These are phyloP conservation scores for Russula griseocarnosa DNA, from an alignment of 768 basidiomycete genomes.

Conservation along the genomic window DNA sequence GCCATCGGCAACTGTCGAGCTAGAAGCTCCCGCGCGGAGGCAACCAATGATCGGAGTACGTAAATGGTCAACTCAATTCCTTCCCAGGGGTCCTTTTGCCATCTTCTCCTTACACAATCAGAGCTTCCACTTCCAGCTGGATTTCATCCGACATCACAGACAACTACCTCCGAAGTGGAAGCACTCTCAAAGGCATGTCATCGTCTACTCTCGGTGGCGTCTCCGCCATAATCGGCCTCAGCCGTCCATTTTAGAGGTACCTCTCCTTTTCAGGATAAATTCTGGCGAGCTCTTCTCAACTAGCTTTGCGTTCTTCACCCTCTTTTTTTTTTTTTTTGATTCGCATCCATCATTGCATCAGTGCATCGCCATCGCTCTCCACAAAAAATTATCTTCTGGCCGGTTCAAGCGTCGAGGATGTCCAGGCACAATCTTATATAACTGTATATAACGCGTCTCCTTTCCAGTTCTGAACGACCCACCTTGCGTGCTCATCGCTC, in stretches of 20 bases:
- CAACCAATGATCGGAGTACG: constrained; percentile 11
- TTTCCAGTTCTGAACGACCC: not conserved
- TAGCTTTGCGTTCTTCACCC: not conserved
- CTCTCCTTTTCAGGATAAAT: not conserved
- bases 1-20: constrained; percentile 9
- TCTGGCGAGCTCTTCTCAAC: constrained; percentile 7
- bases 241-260: not conserved
- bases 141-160: constrained; percentile 1
- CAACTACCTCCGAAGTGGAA: not conserved
- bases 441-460: not conserved
- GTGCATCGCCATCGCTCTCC: not conserved
- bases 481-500: not conserved
- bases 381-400: not conserved
- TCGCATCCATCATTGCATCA: not conserved
- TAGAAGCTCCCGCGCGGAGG: constrained; percentile 9
- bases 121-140: not conserved
- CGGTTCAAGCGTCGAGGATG: not conserved
- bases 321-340: not conserved
- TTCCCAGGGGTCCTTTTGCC: not conserved
- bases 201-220: not conserved
- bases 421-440: not conserved
- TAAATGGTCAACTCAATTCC: constrained; percentile 12
- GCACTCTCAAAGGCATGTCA: not conserved
- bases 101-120: constrained; percentile 7
- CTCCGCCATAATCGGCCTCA: not conserved